Conservation (phyloP, 495 filamentous ascomycete species). For the Durotheca rogersii region DNA sequence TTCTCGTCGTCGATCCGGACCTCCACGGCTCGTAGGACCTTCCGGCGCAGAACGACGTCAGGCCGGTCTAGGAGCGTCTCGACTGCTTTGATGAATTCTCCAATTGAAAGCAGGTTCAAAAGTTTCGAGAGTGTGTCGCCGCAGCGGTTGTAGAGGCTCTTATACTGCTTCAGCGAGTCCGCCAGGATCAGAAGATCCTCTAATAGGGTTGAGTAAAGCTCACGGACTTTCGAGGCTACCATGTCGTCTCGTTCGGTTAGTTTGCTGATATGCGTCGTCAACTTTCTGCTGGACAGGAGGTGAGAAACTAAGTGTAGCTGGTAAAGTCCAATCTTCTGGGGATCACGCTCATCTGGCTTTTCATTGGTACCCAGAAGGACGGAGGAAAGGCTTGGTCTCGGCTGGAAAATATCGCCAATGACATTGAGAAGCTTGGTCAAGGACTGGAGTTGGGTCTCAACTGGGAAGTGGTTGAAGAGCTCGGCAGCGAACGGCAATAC, state of each 20-base stretch:
- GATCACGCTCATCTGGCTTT: constrained; percentile 55
- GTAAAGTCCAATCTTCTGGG: constrained; percentile 59
- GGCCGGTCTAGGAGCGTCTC: constrained; percentile 72
- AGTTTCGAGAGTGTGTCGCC: constrained; percentile 70
- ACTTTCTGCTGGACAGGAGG: constrained; percentile 51
- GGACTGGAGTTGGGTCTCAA: constrained; percentile 67
- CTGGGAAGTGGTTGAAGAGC: constrained; percentile 56
- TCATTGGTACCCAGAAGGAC: constrained; percentile 68
- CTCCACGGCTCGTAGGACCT: constrained; percentile 77
- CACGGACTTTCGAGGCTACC: constrained; percentile 60
- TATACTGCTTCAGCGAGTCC: constrained; percentile 59
- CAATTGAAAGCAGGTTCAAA: constrained; percentile 74
- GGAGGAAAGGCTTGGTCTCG: constrained; percentile 66
- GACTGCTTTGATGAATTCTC: constrained; percentile 81
- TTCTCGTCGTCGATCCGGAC: constrained; percentile 68
- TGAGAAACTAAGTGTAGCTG: constrained; percentile 61
- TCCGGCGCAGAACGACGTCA: constrained; percentile 69
- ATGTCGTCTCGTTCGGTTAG: constrained; percentile 56
- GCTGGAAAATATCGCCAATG: constrained; percentile 68
- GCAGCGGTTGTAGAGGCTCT: constrained; percentile 61
- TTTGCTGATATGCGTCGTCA: constrained; percentile 50
- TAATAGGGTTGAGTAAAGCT: constrained; percentile 69
- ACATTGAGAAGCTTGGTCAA: constrained; percentile 71
- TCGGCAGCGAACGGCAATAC: constrained; percentile 55
- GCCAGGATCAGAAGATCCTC: constrained; percentile 64